Conservation (phyloP, 305 asterid species). For the Solanum hybrid region DNA sequence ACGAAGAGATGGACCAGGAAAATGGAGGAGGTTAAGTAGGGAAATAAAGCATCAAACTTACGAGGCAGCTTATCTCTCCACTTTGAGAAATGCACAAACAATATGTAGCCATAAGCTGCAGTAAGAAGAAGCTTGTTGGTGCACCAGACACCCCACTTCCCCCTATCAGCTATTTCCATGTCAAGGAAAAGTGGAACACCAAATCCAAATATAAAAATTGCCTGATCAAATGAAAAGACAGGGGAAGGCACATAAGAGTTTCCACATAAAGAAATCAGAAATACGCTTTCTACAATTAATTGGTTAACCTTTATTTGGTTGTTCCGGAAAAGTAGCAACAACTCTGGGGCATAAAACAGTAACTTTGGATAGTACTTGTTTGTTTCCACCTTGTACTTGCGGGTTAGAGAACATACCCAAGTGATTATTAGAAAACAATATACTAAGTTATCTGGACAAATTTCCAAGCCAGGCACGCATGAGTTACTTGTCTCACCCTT, state of each 20-base stretch:
- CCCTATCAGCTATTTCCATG: conserved; percentile 40
- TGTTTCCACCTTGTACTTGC: background rate
- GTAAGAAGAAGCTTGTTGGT: conserved; percentile 44
- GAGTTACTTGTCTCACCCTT: background rate
- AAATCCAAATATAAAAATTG: conserved; percentile 60
- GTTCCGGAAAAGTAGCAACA: background rate
- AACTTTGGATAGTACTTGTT: background rate
- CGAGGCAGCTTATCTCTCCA: conserved; percentile 95
- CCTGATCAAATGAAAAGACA: conserved; percentile 31
- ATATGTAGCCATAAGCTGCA: conserved; percentile 62
- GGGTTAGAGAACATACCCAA: background rate
- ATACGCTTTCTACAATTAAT: background rate
- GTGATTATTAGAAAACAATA: background rate
- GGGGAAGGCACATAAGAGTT: background rate
- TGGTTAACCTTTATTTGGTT: background rate
- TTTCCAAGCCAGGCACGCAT: background rate
- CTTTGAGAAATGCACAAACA: conserved; percentile 78
- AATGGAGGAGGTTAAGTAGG: background rate
- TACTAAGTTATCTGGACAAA: background rate
- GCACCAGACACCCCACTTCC: conserved; percentile 62
- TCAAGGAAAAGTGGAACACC: conserved; percentile 58
- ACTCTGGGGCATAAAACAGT: background rate
- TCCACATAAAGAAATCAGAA: background rate
- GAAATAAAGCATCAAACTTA: conserved; percentile 23
- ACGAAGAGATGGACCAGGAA: background rate